Evolutionary conservation across 371 early-diverging fungal species (phyloP), one percentile per base, ranked within the genome.

Genomic region (Mortierella sp.): DNA sequence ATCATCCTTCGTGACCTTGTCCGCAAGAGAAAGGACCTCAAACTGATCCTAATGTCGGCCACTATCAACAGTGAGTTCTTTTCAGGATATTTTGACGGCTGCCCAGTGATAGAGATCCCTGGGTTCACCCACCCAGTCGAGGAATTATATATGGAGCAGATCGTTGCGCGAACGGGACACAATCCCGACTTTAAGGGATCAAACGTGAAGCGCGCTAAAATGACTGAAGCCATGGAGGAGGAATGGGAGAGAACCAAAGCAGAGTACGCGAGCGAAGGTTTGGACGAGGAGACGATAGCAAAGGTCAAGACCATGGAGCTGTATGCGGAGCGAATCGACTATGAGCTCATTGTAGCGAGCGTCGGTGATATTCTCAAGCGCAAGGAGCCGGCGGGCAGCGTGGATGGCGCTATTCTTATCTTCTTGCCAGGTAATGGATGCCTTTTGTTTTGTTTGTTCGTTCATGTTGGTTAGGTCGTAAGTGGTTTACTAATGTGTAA

Each of bases 41-140:
- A 95, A 72, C 76, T 98, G 31, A 89, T 93, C n/a, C 61, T 94
- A 54, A 95, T 94, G 94, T 91, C 91, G 80, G 94, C 95, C 50
- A 93, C 93, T 1, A 83, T 91, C 46, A 87, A 91, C 67, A 84
- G 86, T 56, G 81, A 85, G 37, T 67, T 87, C 17, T 89, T 89
- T 51, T 85, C 88, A 6, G 80, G 82, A 6, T 88, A 89, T 46
- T 89, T 89, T 70, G 78, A 80, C 24, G 81, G 82, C 34, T 87
- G 90, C 14, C 91, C 93, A 23, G 84, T 85, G 15, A 79, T 93
- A 44, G 82, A 89, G 42, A 91, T 94, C 60, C 92, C 93, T 48
- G 93, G 93, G 8, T 91, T 88, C 68, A 92, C 90, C 0, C 90
- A 91, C 72, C 93, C 93, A n/a, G 93, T 94, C 0, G 76, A 85